These are phyloP conservation scores for Asterochloris sp. DNA, from an alignment of 139 green algal species.

Conservation along the genomic window DNA sequence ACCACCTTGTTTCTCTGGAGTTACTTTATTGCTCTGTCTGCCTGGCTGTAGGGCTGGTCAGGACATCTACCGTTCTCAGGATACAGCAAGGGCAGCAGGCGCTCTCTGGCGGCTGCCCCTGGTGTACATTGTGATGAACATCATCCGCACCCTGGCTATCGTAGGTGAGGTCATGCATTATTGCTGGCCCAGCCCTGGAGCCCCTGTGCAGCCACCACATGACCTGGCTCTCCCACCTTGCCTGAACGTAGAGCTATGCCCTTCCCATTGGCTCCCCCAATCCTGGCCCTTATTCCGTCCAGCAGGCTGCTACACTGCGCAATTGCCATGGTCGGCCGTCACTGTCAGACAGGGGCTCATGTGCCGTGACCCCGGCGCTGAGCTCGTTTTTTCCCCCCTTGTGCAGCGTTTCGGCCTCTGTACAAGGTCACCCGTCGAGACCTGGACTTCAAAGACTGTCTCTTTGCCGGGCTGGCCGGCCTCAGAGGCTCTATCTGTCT, in stretches of 20 bases:
- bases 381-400: not conserved
- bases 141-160: conserved; percentile 39
- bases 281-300: not conserved
- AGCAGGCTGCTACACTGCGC: not conserved
- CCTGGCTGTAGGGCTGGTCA: too few relatives aligned
- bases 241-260: not conserved
- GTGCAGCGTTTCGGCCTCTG: conserved; percentile 26
- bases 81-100: not conserved
- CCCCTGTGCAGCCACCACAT: not conserved
- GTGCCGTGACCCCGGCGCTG: not conserved
- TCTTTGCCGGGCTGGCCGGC: conserved; percentile 61
- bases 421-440: conserved; percentile 9
- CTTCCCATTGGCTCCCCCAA: not conserved
- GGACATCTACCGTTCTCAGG: too few relatives aligned
- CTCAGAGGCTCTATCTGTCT: conserved; percentile 79
- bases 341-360: not conserved
- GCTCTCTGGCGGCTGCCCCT: conserved; percentile 37
- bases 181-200: not conserved
- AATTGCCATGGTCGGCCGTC: not conserved
- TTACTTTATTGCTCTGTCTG: too few relatives aligned
- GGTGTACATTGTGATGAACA: conserved; percentile 51
- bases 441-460: conserved; percentile 43
- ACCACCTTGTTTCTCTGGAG: too few relatives aligned
- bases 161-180: not conserved
- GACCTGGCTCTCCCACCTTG: not conserved